These are phyloP conservation scores for Russula ochroleuca DNA, from an alignment of 768 basidiomycete species.

Conservation along the genomic window DNA sequence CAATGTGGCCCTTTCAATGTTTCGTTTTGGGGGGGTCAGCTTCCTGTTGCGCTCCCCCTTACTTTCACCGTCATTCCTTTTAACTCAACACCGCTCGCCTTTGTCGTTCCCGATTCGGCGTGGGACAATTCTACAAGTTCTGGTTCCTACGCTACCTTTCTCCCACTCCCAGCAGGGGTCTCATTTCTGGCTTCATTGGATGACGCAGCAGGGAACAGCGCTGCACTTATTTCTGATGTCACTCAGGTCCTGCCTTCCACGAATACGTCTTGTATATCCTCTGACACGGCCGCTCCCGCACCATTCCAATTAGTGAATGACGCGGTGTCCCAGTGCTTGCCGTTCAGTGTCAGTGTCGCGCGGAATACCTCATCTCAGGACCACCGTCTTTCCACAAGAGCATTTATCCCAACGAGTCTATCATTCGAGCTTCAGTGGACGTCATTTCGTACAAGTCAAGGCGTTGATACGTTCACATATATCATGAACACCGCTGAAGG, in stretches of 20 bases:
- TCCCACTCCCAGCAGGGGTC: constrained; percentile 49
- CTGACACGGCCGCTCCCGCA: constrained; percentile 12
- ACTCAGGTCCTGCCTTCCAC: constrained; percentile 42
- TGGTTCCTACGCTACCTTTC: constrained; percentile 46
- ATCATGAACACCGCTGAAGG: constrained; percentile 39
- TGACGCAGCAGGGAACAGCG: constrained; percentile 39
- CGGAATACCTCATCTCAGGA: constrained; percentile 40
- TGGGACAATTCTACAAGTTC: constrained; percentile 38
- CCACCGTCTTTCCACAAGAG: constrained; percentile 39
- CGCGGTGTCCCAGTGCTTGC: constrained; percentile 45
- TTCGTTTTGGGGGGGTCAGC: constrained; percentile 41
- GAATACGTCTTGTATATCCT: constrained; percentile 43
- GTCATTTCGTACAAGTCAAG: constrained; percentile 21
- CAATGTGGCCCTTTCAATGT: constrained; percentile 53
- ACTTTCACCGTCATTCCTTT: constrained; percentile 52
- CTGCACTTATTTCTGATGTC: constrained; percentile 47
- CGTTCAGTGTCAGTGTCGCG: constrained; percentile 44
- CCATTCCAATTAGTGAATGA: constrained; percentile 36
- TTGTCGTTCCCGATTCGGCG: constrained; percentile 42
- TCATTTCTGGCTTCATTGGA: constrained; percentile 55
- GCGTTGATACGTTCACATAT: constrained; percentile 42
- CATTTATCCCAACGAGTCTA: constrained; percentile 33
- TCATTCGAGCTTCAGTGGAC: constrained; percentile 31
- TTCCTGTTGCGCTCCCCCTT: constrained; percentile 38
- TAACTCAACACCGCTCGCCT: constrained; percentile 45